Evolutionary conservation across 371 early-diverging fungal genomes (phyloP), one percentile per base, ranked within the genome.

Genomic region (Saksenaea vasiformis): DNA sequence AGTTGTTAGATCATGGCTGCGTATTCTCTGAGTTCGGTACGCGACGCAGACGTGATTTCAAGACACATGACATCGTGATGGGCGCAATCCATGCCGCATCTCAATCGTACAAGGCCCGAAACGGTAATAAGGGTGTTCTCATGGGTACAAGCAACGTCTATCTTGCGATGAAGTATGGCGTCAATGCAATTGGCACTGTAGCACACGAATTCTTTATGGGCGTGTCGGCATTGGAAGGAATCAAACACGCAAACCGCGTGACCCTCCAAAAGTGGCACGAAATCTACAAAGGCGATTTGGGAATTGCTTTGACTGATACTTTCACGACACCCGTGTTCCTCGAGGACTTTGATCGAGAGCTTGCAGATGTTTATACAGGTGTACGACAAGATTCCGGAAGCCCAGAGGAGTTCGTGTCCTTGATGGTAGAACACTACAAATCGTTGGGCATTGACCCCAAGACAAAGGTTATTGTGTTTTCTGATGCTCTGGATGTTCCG

Each of bases 191-290:
- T 62, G 93, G 93, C 14, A 92, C 93, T 1, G 83, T 92, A 9
- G 88, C 89, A 0, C 93, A 92, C 68, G 93, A 92, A 56, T 92
- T 88, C 80, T 88, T 85, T 60, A 92, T 91, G 91, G 93, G 85
- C 1, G 71, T 85, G n/a, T 87, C 91, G 8, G 91, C 90, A 13
- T 66, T 91, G 47, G 84, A 84, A 41, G 86, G 84, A 17, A 78
- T 91, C 8, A 63, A 78, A 31, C 76, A 80, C 43, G 91, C 87
- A 1, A 91, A 92, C 60, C 72, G 72, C 9, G 71, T 79, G 28
- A 86, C 91, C 2, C 60, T 92, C 27, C 57, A 74, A 7, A 82
- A 78, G 36, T 93, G 93, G 93, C 65, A 80, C 15, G 53, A 73
- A 15, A 85, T 85, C 0, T 92, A 87, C 54, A 69, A 84, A 3